These are phyloP conservation scores for Peziza echinospora DNA, from an alignment of 495 filamentous ascomycete genomes.

Conservation along the genomic window DNA sequence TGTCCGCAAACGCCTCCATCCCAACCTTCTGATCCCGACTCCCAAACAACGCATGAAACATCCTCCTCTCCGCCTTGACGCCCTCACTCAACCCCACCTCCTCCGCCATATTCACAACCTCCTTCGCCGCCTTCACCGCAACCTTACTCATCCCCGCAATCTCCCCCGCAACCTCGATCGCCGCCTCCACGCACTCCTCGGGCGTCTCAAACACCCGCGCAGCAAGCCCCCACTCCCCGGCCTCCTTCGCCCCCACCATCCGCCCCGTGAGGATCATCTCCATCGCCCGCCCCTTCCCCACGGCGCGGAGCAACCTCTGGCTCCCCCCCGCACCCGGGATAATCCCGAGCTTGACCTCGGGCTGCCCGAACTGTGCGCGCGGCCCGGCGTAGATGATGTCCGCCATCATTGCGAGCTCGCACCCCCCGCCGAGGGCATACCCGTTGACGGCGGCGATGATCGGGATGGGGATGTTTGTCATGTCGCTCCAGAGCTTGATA, in stretches of 20 bases:
- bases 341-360: constrained; percentile 81
- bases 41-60: constrained; percentile 86
- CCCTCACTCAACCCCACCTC: constrained; percentile 69
- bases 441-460: constrained; percentile 86
- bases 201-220: constrained; percentile 58
- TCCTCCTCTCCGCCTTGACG: constrained; percentile 75
- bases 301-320: constrained; percentile 66
- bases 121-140: constrained; percentile 77
- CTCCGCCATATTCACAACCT: constrained; percentile 94
- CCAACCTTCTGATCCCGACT: constrained; percentile 92
- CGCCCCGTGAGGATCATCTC: constrained; percentile 77
- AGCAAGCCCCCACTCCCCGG: constrained; percentile 75
- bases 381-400: constrained; percentile 81
- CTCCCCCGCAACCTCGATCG: constrained; percentile 61
- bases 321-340: constrained; percentile 85
- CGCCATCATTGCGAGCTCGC: constrained; percentile 93
- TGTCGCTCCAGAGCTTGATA: constrained; percentile 83
- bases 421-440: constrained; percentile 83
- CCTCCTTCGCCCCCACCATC: constrained; percentile 59
- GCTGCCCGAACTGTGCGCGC: constrained; percentile 75
- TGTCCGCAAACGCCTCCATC: constrained; percentile 87
- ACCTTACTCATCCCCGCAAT: constrained; percentile 67
- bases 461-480: constrained; percentile 65
- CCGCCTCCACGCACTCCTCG: constrained; percentile 59
- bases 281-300: constrained; percentile 85